phyloP scores from a whole-genome alignment of 441 rosid species.

The Bruguiera hainesii region DNA sequence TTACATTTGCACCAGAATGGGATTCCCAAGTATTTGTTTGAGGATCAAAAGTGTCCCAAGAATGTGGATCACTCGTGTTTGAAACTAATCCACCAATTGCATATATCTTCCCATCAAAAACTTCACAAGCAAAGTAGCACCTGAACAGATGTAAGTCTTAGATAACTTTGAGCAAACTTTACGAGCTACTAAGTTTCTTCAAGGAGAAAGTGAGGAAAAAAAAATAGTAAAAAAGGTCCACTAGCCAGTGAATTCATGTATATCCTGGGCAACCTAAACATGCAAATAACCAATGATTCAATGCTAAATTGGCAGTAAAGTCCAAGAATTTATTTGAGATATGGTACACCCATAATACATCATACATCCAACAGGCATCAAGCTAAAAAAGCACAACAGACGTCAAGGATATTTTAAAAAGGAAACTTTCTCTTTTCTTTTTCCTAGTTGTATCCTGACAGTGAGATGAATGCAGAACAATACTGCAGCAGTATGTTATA shows the following conservation, averaged over 20 bases:
- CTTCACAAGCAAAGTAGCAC: slow-evolving; percentile 77
- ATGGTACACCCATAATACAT: no score
- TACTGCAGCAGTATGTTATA: neutral
- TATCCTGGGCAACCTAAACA: neutral
- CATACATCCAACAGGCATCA: no score
- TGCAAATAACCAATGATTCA: no score
- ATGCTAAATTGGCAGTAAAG: no score
- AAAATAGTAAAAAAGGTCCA: neutral
- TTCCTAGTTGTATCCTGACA: neutral
- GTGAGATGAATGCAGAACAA: slow-evolving; percentile 1
- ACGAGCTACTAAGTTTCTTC: neutral
- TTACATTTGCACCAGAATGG: slow-evolving; percentile 33
- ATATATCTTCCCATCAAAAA: slow-evolving; percentile 50
- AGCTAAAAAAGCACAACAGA: no score
- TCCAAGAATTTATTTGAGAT: no score
- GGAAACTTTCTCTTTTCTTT: neutral
- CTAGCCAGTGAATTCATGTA: neutral
- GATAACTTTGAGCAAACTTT: slow-evolving; percentile 6
- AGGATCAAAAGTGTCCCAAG: slow-evolving; percentile 70
- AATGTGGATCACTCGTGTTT: slow-evolving; percentile 37
- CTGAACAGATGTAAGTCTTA: slow-evolving; percentile 32
- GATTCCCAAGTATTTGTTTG: slow-evolving; percentile 41
- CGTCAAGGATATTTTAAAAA: neutral
- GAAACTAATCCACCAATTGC: slow-evolving; percentile 70
- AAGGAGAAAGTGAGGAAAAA: neutral